Conservation (phyloP, 2,329 filamentous ascomycete species). For the Talaromyces albobiverticillius region DNA sequence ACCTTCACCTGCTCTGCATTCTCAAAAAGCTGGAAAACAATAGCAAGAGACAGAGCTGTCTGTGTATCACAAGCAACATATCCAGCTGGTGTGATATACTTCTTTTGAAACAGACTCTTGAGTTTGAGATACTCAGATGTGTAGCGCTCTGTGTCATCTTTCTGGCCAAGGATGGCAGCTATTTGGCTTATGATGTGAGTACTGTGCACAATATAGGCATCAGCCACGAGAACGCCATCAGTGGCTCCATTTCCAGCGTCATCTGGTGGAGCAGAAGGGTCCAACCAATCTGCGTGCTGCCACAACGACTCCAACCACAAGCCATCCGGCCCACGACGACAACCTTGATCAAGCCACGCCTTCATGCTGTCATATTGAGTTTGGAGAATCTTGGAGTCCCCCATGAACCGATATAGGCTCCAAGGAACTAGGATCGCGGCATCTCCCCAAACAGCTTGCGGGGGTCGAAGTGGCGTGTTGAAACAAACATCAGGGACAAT, state of each 20-base stretch:
- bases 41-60: constrained; percentile 26
- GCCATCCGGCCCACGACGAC: constrained; percentile 28
- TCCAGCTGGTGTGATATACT: constrained; percentile 28
- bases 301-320: constrained; percentile 34
- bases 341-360: constrained; percentile 35
- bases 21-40: constrained; percentile 24
- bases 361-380: constrained; percentile 36
- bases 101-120: constrained; percentile 27
- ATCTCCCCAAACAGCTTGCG: constrained; percentile 41
- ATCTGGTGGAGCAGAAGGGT: constrained; percentile 36
- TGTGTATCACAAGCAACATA: constrained; percentile 30
- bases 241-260: constrained; percentile 31
- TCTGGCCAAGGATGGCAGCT: constrained; percentile 16
- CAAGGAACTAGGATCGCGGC: constrained; percentile 35
- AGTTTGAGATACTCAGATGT: constrained; percentile 17
- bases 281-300: constrained; percentile 43
- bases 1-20: not conserved
- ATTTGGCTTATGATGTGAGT: constrained; percentile 26
- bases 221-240: constrained; percentile 34
- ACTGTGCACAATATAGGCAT: constrained; percentile 38
- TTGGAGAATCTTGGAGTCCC: constrained; percentile 33
- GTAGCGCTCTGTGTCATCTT: constrained; percentile 16
- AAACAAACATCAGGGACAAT: constrained; percentile 23
- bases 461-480: constrained; percentile 6
- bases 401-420: constrained; percentile 31